A percentile compares a stretch with the other conserved stretches of the same genome.
Evolutionary conservation across 306 rosid species (phyloP).

Genomic region (Prunus mongolica): DNA sequence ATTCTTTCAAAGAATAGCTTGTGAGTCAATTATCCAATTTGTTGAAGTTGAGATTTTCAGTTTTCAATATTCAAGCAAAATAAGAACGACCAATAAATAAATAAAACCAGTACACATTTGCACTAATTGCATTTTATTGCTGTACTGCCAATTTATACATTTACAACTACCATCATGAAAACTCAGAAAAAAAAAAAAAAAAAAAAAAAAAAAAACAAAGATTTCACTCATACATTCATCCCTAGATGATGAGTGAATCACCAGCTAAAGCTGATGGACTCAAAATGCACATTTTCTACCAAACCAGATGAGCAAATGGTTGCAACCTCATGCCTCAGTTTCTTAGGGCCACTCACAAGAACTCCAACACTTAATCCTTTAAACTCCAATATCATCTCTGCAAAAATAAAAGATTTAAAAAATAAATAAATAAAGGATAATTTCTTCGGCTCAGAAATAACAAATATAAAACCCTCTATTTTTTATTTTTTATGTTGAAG

Average conservation of each 20-base stretch:
- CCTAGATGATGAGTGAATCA: constrained; percentile 17
- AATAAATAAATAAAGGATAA: background rate
- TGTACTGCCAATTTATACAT: background rate
- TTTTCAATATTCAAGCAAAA: background rate
- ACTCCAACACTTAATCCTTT: constrained; percentile 54
- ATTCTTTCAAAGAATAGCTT: too few species aligned
- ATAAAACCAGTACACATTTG: background rate
- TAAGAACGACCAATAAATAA: background rate
- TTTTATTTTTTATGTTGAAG: background rate
- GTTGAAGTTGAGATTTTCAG: too few species aligned
- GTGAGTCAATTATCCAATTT: too few species aligned
- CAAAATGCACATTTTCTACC: constrained; percentile 54
- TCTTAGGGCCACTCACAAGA: constrained; percentile 60
- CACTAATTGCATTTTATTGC: background rate
- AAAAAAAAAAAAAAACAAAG: background rate
- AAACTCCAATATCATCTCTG: constrained; percentile 39
- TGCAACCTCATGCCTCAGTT: constrained; percentile 66
- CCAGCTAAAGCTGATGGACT: constrained; percentile 76
- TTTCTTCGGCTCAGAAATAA: too few species aligned
- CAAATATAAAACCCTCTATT: too few species aligned
- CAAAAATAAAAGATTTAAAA: background rate
- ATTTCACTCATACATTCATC: background rate
- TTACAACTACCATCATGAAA: background rate
- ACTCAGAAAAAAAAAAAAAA: background rate
- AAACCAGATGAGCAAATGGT: constrained; percentile 58